Percentiles rank a stretch among this genome's conserved stretches.
Evolutionary conservation across 192 early-diverging fungal species (phyloP).

Genomic region (Chytriomyces sp.): DNA sequence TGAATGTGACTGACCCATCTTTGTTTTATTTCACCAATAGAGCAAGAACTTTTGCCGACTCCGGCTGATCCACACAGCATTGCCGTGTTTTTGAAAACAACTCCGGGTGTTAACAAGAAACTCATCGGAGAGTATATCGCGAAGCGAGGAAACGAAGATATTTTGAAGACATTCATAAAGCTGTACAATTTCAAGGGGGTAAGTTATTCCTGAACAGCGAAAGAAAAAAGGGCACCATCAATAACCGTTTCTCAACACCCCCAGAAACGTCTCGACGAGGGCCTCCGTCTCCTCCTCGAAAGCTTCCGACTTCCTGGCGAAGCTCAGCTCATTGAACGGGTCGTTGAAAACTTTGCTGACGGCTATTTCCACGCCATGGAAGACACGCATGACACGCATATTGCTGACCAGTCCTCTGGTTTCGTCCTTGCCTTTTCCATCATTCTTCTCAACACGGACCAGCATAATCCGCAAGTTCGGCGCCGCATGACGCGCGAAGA

Average conservation of each 20-base stretch:
- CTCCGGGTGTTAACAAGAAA: conserved; percentile 86
- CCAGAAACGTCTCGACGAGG: conserved; percentile 93
- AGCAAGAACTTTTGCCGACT: conserved; percentile 55
- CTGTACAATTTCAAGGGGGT: conserved; percentile 87
- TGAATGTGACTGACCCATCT: no score
- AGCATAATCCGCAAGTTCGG: conserved; percentile 90
- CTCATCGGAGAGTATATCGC: conserved; percentile 88
- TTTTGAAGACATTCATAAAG: conserved; percentile 83
- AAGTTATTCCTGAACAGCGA: conserved; percentile 34
- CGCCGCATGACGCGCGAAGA: conserved; percentile 88
- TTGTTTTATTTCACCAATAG: conserved; percentile 10
- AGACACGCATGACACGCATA: conserved; percentile 57
- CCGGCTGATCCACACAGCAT: conserved; percentile 60
- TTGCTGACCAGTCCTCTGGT: conserved; percentile 80
- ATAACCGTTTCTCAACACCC: neutral
- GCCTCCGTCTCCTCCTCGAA: conserved; percentile 87
- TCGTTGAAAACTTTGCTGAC: conserved; percentile 89
- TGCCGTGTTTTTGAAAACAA: conserved; percentile 77
- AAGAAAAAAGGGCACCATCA: conserved; percentile 14
- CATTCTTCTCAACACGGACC: conserved; percentile 98
- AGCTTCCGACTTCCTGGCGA: conserved; percentile 97
- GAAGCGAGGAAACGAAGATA: conserved; percentile 80
- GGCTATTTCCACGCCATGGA: conserved; percentile 72
- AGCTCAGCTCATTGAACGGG: conserved; percentile 95
- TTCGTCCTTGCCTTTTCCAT: conserved; percentile 91